Base-by-base conservation (phyloP, 1,284 basidiomycete species). In the Heliocybe sulcata region DNA sequence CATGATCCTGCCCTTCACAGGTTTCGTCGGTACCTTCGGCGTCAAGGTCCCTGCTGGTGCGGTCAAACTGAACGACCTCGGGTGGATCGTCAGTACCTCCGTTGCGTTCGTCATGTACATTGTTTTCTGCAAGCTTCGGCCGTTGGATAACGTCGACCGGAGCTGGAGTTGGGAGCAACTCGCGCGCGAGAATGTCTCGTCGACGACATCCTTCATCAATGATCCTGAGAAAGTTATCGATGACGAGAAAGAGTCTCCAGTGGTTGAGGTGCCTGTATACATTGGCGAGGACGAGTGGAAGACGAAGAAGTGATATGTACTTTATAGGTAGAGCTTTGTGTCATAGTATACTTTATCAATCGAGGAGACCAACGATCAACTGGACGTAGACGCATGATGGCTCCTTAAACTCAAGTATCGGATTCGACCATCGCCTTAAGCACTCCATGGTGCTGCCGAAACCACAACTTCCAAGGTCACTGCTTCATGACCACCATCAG, bases 1-100 rank as follows among this genome's bases (percentile, higher is more conserved):
- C 8, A 57, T 65, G 63, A 59, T 60, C 50, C 59, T 65, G 29
- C 63, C 63, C 2, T 62, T 64, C 53, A 55, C 57, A 2, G 61
- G 61, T 9, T 64, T 62, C 53, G 52, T 64, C 4, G 62, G 62
- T 14, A 62, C 60, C 25, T 64, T 64, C 16, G 62, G 62, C 9
- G 54, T 62, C 11, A 1, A 26, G 0, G 62, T 64, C 2, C 62
- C 62, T 1, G 16, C n/a, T 19, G 60, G 52, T 1, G 61, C 61
- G 23, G 57, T 56, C 6, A 54, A 57, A 23, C 56, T 57, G 31
- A 59, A 62, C 54, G 35, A 60, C 23, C 53, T 64, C 31, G 62
- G 61, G 14, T 62, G 62, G 61, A 61, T 62, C 35, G 47, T 64
- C 29, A 61, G 59, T 25, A 55, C 59, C 2, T 51, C 38, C 16